These are phyloP conservation scores for Chimonanthus praecox DNA, from an alignment of 164 flowering plant species.

Conservation along the genomic window DNA sequence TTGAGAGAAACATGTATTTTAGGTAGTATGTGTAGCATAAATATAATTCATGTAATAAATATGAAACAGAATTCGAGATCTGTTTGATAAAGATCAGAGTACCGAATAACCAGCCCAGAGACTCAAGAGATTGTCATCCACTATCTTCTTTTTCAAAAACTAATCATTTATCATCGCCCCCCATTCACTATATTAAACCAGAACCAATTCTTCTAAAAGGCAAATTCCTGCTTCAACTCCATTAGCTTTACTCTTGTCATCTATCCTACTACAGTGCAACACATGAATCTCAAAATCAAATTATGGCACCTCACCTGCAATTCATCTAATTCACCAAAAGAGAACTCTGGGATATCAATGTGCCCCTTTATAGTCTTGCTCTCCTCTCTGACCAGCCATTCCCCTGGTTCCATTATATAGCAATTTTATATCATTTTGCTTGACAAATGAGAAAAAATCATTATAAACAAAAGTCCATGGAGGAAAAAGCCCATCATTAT, in stretches of 20 bases:
- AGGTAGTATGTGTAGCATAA: background rate
- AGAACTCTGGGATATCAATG: conserved; percentile 68
- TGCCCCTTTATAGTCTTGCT: conserved; percentile 55
- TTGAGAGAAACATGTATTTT: background rate
- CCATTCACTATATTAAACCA: too few species aligned
- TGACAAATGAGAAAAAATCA: too few species aligned
- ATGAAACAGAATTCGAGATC: background rate
- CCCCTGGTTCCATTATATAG: conserved; percentile 42
- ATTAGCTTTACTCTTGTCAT: background rate
- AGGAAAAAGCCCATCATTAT: background rate
- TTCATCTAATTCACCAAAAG: conserved; percentile 91
- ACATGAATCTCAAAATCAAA: background rate
- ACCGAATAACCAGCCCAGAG: too few species aligned
- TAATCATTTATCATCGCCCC: too few species aligned
- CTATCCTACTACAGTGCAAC: background rate
- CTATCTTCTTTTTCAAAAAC: too few species aligned
- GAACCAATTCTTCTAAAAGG: background rate
- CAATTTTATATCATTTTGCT: too few species aligned
- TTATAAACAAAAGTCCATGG: background rate
- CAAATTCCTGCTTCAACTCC: background rate
- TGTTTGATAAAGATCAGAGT: too few species aligned
- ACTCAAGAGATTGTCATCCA: too few species aligned
- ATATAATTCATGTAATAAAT: background rate
- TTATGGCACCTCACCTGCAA: conserved; percentile 57
- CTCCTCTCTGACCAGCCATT: conserved; percentile 69